phyloP scores from a whole-genome alignment of 345 rosid genomes.

The Citrus medica region DNA sequence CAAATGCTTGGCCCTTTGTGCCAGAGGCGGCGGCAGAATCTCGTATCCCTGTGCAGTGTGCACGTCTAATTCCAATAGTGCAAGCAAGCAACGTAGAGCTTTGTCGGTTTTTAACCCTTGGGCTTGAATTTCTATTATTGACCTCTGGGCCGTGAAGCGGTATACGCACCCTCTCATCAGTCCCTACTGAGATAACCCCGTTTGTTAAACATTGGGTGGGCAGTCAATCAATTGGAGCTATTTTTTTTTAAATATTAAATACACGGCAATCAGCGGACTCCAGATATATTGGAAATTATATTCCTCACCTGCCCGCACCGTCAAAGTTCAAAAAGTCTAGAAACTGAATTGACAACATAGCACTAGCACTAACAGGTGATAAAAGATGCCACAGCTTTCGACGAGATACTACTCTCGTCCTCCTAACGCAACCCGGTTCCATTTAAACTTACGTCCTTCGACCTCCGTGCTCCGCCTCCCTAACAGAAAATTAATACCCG shows the following conservation, averaged over 20 bases:
- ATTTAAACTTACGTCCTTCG: slow-evolving; percentile 14
- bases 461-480: slow-evolving; percentile 11
- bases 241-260: too few relatives aligned
- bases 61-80: background rate
- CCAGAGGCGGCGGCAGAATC: background rate
- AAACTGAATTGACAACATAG: background rate
- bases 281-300: too few relatives aligned
- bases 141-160: background rate
- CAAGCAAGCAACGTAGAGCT: too few relatives aligned
- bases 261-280: too few relatives aligned
- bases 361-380: too few relatives aligned
- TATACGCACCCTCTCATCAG: too few relatives aligned
- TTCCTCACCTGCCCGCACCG: too few relatives aligned
- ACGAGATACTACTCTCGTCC: background rate
- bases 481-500: slow-evolving; percentile 18
- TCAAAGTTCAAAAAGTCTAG: too few relatives aligned
- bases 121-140: background rate
- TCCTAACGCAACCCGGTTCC: slow-evolving; percentile 4
- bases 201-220: background rate
- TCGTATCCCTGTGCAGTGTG: background rate
- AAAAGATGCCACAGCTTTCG: slow-evolving; percentile 4
- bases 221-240: too few relatives aligned
- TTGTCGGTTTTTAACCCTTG: background rate
- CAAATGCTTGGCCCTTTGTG: background rate
- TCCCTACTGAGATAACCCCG: background rate